These are phyloP conservation scores for Colletotrichum siamense DNA, from an alignment of 2,329 filamentous ascomycete genomes.

Conservation along the genomic window DNA sequence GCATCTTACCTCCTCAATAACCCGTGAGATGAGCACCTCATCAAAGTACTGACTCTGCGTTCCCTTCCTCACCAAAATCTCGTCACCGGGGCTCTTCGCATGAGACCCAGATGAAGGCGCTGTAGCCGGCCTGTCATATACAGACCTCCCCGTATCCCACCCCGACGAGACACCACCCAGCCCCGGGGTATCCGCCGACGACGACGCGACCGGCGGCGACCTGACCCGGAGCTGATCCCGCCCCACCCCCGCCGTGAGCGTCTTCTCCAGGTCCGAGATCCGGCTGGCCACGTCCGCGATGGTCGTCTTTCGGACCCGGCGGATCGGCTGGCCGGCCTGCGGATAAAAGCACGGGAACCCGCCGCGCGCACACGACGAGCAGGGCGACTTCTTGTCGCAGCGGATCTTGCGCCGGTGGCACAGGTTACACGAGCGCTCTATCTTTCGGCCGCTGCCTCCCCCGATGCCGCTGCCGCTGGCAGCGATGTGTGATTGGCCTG, in stretches of 20 bases:
- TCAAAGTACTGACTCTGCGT: slow-evolving; percentile 41
- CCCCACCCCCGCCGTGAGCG: slow-evolving; percentile 21
- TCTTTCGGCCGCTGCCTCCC: neutral
- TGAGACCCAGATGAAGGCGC: neutral
- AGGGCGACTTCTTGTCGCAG: slow-evolving; percentile 36
- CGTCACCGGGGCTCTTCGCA: slow-evolving; percentile 13
- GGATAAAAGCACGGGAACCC: slow-evolving; percentile 35
- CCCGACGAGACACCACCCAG: neutral
- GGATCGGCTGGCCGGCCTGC: slow-evolving; percentile 25
- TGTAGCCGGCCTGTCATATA: neutral
- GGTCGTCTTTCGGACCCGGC: slow-evolving; percentile 29
- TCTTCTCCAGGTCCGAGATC: slow-evolving; percentile 38
- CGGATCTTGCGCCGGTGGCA: slow-evolving; percentile 37
- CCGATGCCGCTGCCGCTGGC: neutral
- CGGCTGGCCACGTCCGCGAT: slow-evolving; percentile 38
- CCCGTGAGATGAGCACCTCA: slow-evolving; percentile 38
- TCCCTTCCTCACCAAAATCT: slow-evolving; percentile 36
- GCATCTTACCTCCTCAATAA: slow-evolving; percentile 35
- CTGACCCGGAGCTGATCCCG: neutral
- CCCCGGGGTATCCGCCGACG: neutral
- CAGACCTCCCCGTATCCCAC: neutral
- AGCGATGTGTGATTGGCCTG: neutral
- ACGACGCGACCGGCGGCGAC: neutral
- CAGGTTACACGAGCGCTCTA: slow-evolving; percentile 33
- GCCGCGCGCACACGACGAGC: slow-evolving; percentile 27